Conservation (phyloP, 257 asterid species). For the Przewalskia tangutica region DNA sequence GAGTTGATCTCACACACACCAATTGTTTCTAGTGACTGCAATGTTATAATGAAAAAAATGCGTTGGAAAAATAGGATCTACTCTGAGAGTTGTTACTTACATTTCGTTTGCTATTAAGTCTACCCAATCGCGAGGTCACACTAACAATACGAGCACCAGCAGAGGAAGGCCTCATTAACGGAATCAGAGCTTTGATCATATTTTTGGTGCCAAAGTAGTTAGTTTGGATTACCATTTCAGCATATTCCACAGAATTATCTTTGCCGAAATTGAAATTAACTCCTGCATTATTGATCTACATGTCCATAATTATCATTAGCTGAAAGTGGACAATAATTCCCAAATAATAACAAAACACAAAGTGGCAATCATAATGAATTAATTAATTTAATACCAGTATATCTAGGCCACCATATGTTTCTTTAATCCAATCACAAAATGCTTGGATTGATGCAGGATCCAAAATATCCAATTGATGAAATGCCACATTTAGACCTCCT, state of each 20-base stretch:
- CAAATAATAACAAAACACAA: background rate
- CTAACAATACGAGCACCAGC: conserved; percentile 76
- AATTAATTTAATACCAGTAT: conserved; percentile 43
- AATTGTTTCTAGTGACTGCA: too few relatives aligned
- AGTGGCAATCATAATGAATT: background rate
- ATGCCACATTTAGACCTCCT: conserved; percentile 60
- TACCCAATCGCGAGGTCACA: conserved; percentile 72
- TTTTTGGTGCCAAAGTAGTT: conserved; percentile 82
- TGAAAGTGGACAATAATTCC: background rate
- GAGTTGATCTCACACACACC: too few relatives aligned
- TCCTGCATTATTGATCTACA: conserved; percentile 88
- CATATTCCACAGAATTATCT: conserved; percentile 60
- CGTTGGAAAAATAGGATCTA: background rate
- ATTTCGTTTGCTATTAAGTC: conserved; percentile 69
- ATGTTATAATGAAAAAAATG: background rate
- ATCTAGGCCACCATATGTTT: conserved; percentile 67
- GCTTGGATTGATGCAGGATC: conserved; percentile 48
- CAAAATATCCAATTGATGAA: conserved; percentile 62
- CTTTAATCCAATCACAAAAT: conserved; percentile 52
- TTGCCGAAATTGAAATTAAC: conserved; percentile 67
- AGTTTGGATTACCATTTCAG: conserved; percentile 58
- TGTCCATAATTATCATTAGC: conserved; percentile 6
- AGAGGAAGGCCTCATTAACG: conserved; percentile 60
- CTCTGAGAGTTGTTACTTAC: conserved; percentile 15
- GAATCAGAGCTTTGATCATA: conserved; percentile 62